These are phyloP conservation scores for Trichoderma simmonsii DNA, from an alignment of 2,329 filamentous ascomycete species.

Conservation along the genomic window DNA sequence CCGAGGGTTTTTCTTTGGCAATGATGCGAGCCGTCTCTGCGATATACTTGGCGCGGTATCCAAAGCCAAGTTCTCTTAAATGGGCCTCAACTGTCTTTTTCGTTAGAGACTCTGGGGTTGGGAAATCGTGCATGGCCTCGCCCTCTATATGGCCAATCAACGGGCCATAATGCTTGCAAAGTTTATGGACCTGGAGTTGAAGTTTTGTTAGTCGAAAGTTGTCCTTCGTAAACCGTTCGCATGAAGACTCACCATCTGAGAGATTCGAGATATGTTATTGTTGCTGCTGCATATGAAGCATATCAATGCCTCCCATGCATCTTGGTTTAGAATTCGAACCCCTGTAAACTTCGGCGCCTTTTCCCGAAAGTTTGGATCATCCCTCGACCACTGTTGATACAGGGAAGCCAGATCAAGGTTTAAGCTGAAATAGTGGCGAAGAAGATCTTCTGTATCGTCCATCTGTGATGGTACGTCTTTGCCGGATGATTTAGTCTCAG, in stretches of 20 bases:
- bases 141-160: conserved; percentile 68
- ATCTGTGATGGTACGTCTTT: conserved; percentile 26
- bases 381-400: conserved; percentile 82
- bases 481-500: conserved; percentile 13
- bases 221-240: background rate
- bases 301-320: conserved; percentile 91
- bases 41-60: conserved; percentile 92
- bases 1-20: conserved; percentile 59
- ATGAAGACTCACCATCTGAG: conserved; percentile 69
- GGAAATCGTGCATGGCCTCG: conserved; percentile 83
- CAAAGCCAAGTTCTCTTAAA: conserved; percentile 82
- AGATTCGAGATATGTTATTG: conserved; percentile 94
- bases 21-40: conserved; percentile 79
- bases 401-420: conserved; percentile 69
- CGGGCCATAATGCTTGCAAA: conserved; percentile 82
- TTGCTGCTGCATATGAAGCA: conserved; percentile 99
- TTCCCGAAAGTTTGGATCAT: conserved; percentile 84
- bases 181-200: conserved; percentile 66
- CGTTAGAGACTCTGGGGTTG: conserved; percentile 69
- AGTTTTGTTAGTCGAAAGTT: background rate
- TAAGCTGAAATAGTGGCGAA: conserved; percentile 86
- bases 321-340: conserved; percentile 87
- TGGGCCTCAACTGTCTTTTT: conserved; percentile 73
- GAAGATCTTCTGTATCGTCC: conserved; percentile 70
- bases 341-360: conserved; percentile 85